A percentile compares a stretch with the other conserved stretches of the same genome.
These are phyloP conservation scores for Ilyonectria robusta DNA, from an alignment of 2,329 filamentous ascomycete species.

Conservation along the genomic window DNA sequence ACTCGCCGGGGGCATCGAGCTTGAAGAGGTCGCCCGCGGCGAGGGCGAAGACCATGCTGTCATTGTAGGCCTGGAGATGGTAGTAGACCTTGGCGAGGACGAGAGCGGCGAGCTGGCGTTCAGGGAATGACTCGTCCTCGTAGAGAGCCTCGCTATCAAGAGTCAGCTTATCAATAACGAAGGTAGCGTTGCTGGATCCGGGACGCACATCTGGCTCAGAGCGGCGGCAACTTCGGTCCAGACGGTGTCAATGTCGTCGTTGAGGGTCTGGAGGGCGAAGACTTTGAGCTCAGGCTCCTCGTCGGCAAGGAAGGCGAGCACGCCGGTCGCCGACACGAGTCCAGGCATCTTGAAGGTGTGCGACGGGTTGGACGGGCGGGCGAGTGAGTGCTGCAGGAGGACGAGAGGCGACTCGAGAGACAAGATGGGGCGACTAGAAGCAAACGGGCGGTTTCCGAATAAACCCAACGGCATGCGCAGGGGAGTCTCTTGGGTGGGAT, in stretches of 20 bases:
- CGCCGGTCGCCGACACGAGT: conserved; percentile 92
- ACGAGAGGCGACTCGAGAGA: conserved; percentile 38
- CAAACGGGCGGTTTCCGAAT: conserved; percentile 36
- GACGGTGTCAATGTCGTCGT: conserved; percentile 95
- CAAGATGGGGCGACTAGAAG: conserved; percentile 33
- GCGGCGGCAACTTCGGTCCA: conserved; percentile 98
- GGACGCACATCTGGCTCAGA: conserved; percentile 87
- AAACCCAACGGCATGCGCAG: conserved; percentile 43
- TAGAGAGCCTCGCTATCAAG: conserved; percentile 88
- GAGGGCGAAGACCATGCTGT: conserved; percentile 98
- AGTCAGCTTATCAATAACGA: conserved; percentile 30
- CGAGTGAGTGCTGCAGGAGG: conserved; percentile 34
- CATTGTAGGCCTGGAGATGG: conserved; percentile 97
- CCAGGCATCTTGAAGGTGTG: conserved; percentile 79
- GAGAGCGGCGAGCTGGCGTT: conserved; percentile 93
- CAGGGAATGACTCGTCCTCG: conserved; percentile 94
- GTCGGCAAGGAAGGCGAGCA: conserved; percentile 95
- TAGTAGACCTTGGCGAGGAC: conserved; percentile 99
- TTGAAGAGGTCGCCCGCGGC: conserved; percentile 96
- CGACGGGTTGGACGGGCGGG: conserved; percentile 38
- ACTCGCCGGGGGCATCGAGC: conserved; percentile 91
- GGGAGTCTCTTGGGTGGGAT: conserved; percentile 16
- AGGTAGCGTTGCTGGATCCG: conserved; percentile 10
- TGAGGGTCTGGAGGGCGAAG: conserved; percentile 94
- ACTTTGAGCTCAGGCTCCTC: conserved; percentile 94